phyloP scores from a whole-genome alignment of 2,329 filamentous ascomycete species.

The Ophiostoma populinum region DNA sequence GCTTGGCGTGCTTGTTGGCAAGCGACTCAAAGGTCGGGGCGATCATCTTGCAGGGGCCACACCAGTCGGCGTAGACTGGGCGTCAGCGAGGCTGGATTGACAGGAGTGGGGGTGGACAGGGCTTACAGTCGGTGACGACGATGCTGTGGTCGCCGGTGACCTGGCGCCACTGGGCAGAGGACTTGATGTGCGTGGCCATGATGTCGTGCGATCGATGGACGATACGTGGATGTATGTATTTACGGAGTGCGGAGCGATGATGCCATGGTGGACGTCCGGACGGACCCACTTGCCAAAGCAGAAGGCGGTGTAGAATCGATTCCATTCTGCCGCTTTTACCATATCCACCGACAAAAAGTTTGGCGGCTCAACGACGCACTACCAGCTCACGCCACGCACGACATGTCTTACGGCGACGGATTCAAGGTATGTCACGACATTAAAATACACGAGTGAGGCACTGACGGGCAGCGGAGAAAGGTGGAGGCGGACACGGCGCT shows the following conservation, averaged over 20 bases:
- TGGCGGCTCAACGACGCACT: too few species aligned
- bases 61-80: slow-evolving; percentile 88
- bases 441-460: too few species aligned
- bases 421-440: slow-evolving; percentile 10
- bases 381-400: neutral
- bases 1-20: slow-evolving; percentile 59
- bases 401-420: slow-evolving; percentile 12
- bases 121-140: slow-evolving; percentile 71
- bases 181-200: slow-evolving; percentile 43
- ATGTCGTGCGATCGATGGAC: slow-evolving; percentile 5
- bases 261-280: too few species aligned
- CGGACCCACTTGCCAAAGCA: too few species aligned
- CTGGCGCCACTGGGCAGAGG: slow-evolving; percentile 51
- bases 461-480: slow-evolving; percentile 32
- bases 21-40: slow-evolving; percentile 79
- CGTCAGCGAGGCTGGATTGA: neutral
- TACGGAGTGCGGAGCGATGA: neutral
- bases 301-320: slow-evolving; percentile 13
- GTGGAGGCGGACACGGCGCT: slow-evolving; percentile 19
- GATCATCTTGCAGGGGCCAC: slow-evolving; percentile 82
- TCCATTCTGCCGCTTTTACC: slow-evolving; percentile 13
- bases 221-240: neutral
- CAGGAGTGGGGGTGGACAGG: neutral
- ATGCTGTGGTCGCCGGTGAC: slow-evolving; percentile 57
- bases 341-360: slow-evolving; percentile 8